Conservation (phyloP, 495 filamentous ascomycete genomes). For the Penicillium coffeae region DNA sequence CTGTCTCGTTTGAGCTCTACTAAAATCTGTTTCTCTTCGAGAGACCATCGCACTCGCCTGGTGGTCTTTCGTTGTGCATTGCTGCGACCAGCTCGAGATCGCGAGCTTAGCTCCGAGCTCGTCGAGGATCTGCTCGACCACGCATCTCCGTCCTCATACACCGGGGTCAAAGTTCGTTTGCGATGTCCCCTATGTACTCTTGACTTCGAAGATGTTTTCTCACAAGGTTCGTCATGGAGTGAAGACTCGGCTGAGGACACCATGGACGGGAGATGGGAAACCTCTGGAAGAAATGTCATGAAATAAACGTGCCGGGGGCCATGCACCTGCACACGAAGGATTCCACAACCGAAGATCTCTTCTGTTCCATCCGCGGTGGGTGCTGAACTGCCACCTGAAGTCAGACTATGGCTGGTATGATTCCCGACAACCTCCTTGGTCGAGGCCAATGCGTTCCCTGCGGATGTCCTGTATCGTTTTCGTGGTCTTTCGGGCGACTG, state of each 20-base stretch:
- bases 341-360: slow-evolving; percentile 14
- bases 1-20: background rate
- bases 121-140: background rate
- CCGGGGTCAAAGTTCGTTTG: background rate
- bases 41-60: background rate
- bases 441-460: background rate
- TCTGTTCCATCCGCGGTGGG: slow-evolving; percentile 2
- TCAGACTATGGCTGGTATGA: background rate
- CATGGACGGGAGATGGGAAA: background rate
- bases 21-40: background rate
- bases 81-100: background rate
- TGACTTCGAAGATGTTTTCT: slow-evolving; percentile 1
- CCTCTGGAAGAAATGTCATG: slow-evolving; percentile 11
- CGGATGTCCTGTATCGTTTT: background rate
- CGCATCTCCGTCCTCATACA: background rate
- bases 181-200: background rate
- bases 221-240: background rate
- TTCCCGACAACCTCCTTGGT: background rate
- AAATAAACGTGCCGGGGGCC: slow-evolving; percentile 11
- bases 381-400: background rate
- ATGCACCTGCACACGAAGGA: slow-evolving; percentile 11
- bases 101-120: background rate
- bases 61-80: background rate
- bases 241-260: background rate
- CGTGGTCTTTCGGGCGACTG: slow-evolving; percentile 1